phyloP scores from a whole-genome alignment of 768 basidiomycete genomes.

The Xerocomellus amylosporus region DNA sequence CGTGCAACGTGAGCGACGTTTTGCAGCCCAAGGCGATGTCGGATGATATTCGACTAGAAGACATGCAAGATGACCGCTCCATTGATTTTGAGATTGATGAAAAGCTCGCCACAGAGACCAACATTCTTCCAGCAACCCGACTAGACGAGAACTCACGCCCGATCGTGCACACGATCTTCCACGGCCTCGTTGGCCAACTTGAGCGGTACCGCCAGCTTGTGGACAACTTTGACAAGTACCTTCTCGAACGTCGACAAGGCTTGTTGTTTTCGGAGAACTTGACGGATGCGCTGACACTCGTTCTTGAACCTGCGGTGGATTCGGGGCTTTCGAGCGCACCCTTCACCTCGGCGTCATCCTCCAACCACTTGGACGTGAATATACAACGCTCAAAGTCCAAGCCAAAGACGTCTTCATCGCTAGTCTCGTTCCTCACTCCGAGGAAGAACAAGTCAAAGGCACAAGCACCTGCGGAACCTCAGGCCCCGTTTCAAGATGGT shows the following conservation, averaged over 20 bases:
- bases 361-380: conserved; percentile 31
- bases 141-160: conserved; percentile 74
- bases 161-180: conserved; percentile 76
- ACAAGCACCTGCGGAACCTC: conserved; percentile 38
- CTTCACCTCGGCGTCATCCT: conserved; percentile 27
- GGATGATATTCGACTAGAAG: conserved; percentile 26
- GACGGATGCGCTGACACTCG: conserved; percentile 79
- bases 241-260: conserved; percentile 83
- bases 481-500: conserved; percentile 42
- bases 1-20: conserved; percentile 54
- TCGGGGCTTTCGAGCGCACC: conserved; percentile 22
- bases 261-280: conserved; percentile 90
- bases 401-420: conserved; percentile 53
- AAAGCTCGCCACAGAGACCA: conserved; percentile 54
- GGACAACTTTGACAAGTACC: conserved; percentile 77
- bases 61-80: conserved; percentile 76
- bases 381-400: conserved; percentile 46
- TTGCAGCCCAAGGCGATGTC: conserved; percentile 10
- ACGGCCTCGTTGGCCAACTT: conserved; percentile 76
- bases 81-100: conserved; percentile 74
- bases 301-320: conserved; percentile 60
- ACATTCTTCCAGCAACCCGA: conserved; percentile 59
- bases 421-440: conserved; percentile 79
- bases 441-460: conserved; percentile 56
- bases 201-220: conserved; percentile 75